Percentiles rank a stretch among this genome's conserved stretches.
Conservation (phyloP, 495 filamentous ascomycete genomes). For the Cercophora sp. region DNA sequence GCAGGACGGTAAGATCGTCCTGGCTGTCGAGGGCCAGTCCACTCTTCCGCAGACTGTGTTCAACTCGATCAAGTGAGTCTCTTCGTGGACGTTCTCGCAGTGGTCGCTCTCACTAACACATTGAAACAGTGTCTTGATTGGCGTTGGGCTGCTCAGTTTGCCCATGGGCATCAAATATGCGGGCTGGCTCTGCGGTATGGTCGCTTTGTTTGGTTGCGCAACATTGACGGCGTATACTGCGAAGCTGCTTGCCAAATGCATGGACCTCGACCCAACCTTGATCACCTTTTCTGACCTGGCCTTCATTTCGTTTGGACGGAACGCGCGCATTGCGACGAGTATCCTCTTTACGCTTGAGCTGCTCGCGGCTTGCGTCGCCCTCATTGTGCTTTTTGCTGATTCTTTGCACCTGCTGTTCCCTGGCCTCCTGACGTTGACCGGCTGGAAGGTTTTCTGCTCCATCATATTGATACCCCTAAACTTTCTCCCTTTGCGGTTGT, state of each 20-base stretch:
- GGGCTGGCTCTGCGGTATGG: slow-evolving; percentile 83
- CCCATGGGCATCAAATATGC: slow-evolving; percentile 86
- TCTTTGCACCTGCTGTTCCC: slow-evolving; percentile 78
- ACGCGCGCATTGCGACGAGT: slow-evolving; percentile 73
- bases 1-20: slow-evolving; percentile 79
- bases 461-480: slow-evolving; percentile 76
- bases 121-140: slow-evolving; percentile 66
- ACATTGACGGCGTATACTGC: slow-evolving; percentile 81
- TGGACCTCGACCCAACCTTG: slow-evolving; percentile 69
- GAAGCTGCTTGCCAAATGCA: slow-evolving; percentile 78
- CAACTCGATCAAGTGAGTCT: slow-evolving; percentile 77
- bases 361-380: slow-evolving; percentile 81
- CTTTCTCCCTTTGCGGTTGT: slow-evolving; percentile 76
- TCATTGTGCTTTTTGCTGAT: slow-evolving; percentile 91
- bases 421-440: slow-evolving; percentile 55
- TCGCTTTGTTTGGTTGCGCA: slow-evolving; percentile 69
- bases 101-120: slow-evolving; percentile 18
- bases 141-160: slow-evolving; percentile 82
- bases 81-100: neutral
- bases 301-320: slow-evolving; percentile 84
- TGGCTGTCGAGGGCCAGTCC: slow-evolving; percentile 82
- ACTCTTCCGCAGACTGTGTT: slow-evolving; percentile 94
- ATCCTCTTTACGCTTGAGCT: slow-evolving; percentile 87
- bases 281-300: slow-evolving; percentile 93
- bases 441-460: slow-evolving; percentile 87